Percentiles rank a stretch among this genome's conserved stretches.
These are phyloP conservation scores for Mucor circinelloides DNA, from an alignment of 371 early-diverging fungal species.

Conservation along the genomic window DNA sequence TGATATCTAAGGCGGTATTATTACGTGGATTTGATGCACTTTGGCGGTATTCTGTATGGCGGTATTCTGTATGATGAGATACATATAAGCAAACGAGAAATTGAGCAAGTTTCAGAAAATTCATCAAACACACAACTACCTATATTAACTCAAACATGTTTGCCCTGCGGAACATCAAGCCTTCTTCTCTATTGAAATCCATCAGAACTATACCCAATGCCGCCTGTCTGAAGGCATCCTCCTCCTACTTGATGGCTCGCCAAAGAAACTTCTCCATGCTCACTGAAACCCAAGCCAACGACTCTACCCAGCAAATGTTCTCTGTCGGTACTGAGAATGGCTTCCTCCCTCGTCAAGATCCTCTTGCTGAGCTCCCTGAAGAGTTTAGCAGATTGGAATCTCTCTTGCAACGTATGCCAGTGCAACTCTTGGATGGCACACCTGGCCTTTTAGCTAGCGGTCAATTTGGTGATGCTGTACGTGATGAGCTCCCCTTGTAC, in stretches of 20 bases:
- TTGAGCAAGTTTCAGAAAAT: background rate
- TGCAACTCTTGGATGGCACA: constrained; percentile 65
- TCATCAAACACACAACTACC: background rate
- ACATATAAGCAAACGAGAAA: constrained; percentile 15
- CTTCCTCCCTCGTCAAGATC: constrained; percentile 74
- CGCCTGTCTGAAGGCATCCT: background rate
- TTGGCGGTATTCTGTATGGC: constrained; percentile 20
- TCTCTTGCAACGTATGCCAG: constrained; percentile 79
- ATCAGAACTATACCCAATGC: background rate
- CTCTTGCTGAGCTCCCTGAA: constrained; percentile 64
- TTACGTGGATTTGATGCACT: constrained; percentile 14
- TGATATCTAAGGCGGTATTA: constrained; percentile 18
- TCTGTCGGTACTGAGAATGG: constrained; percentile 71
- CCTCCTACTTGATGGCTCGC: background rate
- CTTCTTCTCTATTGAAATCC: background rate
- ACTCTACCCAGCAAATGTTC: constrained; percentile 43
- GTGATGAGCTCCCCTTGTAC: constrained; percentile 70
- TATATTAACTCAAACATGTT: constrained; percentile 3
- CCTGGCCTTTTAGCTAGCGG: constrained; percentile 79
- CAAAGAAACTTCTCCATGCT: constrained; percentile 15
- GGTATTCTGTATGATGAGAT: constrained; percentile 14
- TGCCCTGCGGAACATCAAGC: constrained; percentile 7
- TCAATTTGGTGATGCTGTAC: constrained; percentile 78
- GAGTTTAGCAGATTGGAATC: constrained; percentile 70
- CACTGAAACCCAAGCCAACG: constrained; percentile 20